phyloP scores from a whole-genome alignment of 306 rosid species.

The Rubus parviflorus region DNA sequence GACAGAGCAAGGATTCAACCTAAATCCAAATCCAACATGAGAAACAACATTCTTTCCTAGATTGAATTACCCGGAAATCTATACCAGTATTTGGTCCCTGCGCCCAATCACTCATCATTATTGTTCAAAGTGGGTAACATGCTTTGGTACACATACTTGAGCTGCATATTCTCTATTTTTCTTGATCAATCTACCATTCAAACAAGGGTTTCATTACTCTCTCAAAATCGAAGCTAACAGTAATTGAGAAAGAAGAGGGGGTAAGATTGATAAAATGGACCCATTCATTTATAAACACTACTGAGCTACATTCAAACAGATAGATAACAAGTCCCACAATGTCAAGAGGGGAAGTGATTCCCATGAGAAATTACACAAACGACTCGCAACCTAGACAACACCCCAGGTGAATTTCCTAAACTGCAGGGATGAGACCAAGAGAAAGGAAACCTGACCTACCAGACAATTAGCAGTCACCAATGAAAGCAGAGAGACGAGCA shows the following conservation, averaged over 20 bases:
- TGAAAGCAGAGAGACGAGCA: slow-evolving; percentile 15
- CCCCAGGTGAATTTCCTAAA: slow-evolving; percentile 35
- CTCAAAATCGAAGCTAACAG: neutral
- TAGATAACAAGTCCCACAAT: slow-evolving; percentile 30
- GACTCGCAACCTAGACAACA: slow-evolving; percentile 29
- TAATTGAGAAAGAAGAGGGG: neutral
- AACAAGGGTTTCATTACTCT: neutral
- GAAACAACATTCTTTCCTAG: neutral
- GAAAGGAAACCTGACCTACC: slow-evolving; percentile 39
- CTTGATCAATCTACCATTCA: neutral
- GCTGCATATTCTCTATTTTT: neutral
- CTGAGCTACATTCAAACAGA: slow-evolving; percentile 28
- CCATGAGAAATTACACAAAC: slow-evolving; percentile 21
- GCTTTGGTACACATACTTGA: no score
- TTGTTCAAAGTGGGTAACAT: no score
- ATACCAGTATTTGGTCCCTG: neutral
- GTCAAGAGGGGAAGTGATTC: slow-evolving; percentile 18
- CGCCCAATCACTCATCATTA: no score
- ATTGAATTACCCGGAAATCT: neutral
- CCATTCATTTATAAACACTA: slow-evolving; percentile 23
- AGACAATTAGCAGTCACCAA: slow-evolving; percentile 45
- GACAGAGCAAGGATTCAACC: neutral
- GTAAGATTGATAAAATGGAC: neutral
- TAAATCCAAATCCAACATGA: neutral
- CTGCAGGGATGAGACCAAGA: slow-evolving; percentile 25